phyloP scores from a whole-genome alignment of 2,329 filamentous ascomycete genomes.

The Coniochaeta sp. region DNA sequence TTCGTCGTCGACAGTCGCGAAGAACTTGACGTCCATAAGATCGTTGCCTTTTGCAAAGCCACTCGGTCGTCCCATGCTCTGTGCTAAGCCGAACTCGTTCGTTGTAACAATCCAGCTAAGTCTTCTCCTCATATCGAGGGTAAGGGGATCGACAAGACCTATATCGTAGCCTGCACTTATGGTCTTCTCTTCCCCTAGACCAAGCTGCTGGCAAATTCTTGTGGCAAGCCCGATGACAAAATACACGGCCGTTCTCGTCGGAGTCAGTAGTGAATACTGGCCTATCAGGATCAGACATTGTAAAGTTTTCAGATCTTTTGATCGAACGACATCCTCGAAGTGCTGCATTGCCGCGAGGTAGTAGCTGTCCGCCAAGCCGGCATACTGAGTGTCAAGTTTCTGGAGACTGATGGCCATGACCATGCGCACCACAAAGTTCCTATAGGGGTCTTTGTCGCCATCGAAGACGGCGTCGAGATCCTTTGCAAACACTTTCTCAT shows the following conservation, averaged over 20 bases:
- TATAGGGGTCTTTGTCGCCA: conserved; percentile 68
- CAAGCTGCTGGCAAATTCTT: conserved; percentile 81
- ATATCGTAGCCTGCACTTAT: conserved; percentile 58
- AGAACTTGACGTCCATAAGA: conserved; percentile 78
- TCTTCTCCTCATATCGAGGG: conserved; percentile 82
- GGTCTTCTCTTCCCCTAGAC: conserved; percentile 81
- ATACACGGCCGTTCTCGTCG: conserved; percentile 86
- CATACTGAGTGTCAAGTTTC: conserved; percentile 81
- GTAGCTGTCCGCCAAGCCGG: conserved; percentile 91
- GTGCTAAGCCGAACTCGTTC: conserved; percentile 83
- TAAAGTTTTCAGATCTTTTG: conserved; percentile 84
- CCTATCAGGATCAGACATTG: conserved; percentile 85
- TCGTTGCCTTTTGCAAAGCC: conserved; percentile 78
- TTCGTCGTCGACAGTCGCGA: conserved; percentile 72
- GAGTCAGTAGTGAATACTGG: conserved; percentile 87
- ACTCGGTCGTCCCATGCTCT: conserved; percentile 80
- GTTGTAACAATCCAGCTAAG: conserved; percentile 81
- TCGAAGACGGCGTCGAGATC: conserved; percentile 77
- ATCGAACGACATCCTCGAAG: conserved; percentile 73
- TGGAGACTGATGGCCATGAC: conserved; percentile 93
- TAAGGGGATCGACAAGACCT: conserved; percentile 57
- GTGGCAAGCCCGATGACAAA: conserved; percentile 86
- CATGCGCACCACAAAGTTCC: conserved; percentile 84
- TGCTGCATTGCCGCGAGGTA: conserved; percentile 83
- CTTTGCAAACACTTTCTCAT: conserved; percentile 69